phyloP scores from a whole-genome alignment of 352 stramenopile species.

The Globisporangium nodosum region DNA sequence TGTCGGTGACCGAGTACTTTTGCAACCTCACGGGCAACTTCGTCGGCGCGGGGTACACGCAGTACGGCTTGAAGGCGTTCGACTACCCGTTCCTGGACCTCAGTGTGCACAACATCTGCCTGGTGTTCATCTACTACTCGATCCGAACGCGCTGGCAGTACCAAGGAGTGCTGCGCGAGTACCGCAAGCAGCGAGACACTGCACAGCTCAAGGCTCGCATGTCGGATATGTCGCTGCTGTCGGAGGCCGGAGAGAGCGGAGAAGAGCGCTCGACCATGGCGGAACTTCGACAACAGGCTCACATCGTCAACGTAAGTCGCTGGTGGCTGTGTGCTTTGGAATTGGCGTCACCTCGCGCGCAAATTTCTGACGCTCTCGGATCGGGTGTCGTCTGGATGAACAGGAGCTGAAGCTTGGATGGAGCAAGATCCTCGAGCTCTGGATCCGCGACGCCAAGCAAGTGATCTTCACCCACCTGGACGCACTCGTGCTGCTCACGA shows the following conservation, averaged over 20 bases:
- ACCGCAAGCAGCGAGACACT: conserved; percentile 14
- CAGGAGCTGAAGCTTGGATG: conserved; percentile 53
- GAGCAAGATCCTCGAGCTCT: conserved; percentile 46
- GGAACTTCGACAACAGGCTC: conserved; percentile 35
- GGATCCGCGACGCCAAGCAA: conserved; percentile 64
- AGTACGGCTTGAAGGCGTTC: conserved; percentile 60
- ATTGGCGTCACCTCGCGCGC: conserved; percentile 3
- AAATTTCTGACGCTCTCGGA: not conserved
- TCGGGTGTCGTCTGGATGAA: conserved; percentile 1
- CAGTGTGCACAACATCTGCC: conserved; percentile 63
- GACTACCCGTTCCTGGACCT: conserved; percentile 75
- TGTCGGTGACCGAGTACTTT: conserved; percentile 57
- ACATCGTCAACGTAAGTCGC: conserved; percentile 38
- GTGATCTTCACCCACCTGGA: conserved; percentile 74
- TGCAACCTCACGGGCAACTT: conserved; percentile 63
- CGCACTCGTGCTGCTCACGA: conserved; percentile 74
- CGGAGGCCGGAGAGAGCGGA: conserved; percentile 5
- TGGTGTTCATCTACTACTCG: conserved; percentile 74
- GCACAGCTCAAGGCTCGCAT: conserved; percentile 12
- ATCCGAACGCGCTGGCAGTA: conserved; percentile 77
- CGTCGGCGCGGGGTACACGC: conserved; percentile 38
- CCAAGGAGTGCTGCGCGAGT: conserved; percentile 44
- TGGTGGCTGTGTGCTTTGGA: not conserved
- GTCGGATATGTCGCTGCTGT: not conserved
- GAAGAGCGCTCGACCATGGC: conserved; percentile 24